A percentile compares a stretch with the other conserved stretches of the same genome.
phyloP scores from a whole-genome alignment of 345 rosid genomes.

The Nephelium lappaceum region DNA sequence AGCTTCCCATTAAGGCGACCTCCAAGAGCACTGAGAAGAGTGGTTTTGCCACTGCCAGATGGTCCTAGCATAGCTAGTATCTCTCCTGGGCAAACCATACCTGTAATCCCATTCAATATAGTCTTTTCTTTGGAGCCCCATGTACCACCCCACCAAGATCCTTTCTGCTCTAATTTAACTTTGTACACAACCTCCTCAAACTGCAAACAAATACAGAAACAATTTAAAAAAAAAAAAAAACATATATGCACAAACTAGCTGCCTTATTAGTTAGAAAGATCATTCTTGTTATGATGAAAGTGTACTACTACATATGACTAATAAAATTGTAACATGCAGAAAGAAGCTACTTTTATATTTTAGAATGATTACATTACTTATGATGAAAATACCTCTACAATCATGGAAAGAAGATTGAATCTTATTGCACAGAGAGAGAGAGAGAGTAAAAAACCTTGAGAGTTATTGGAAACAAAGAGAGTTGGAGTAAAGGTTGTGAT shows the following conservation, averaged over 20 bases:
- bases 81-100: constrained; percentile 90
- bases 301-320: constrained; percentile 1
- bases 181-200: constrained; percentile 94
- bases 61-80: constrained; percentile 97
- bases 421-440: not conserved
- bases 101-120: constrained; percentile 78
- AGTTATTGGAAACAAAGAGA: constrained; percentile 58
- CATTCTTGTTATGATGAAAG: not conserved
- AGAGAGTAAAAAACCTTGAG: constrained; percentile 62
- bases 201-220: constrained; percentile 42
- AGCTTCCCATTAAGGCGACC: constrained; percentile 78
- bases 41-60: constrained; percentile 98
- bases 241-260: not conserved
- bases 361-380: constrained; percentile 3
- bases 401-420: not conserved
- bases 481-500: constrained; percentile 51
- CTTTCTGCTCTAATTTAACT: constrained; percentile 63
- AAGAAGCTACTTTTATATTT: not conserved
- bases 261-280: not conserved
- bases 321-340: constrained; percentile 2
- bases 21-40: constrained; percentile 94
- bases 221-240: not conserved
- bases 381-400: not conserved
- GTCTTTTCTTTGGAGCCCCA: constrained; percentile 74
- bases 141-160: constrained; percentile 50